phyloP scores from a whole-genome alignment of 2,329 filamentous ascomycete genomes.

The Diaporthe aspalathi region DNA sequence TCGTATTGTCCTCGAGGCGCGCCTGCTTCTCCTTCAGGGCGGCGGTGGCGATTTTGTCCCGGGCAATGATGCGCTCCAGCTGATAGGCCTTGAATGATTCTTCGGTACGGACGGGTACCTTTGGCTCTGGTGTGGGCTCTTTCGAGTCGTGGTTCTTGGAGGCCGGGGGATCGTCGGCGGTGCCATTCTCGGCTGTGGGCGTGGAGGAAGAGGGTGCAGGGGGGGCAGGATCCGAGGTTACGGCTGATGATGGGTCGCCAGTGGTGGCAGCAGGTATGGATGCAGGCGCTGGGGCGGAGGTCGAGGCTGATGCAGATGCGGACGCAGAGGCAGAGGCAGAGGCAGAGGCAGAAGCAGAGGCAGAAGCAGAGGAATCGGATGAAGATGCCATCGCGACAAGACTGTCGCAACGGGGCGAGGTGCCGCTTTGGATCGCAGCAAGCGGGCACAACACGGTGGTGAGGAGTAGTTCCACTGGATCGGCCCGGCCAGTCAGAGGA shows the following conservation, averaged over 20 bases:
- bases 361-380: slow-evolving; percentile 2
- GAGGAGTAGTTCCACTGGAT: background rate
- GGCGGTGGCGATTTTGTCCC: slow-evolving; percentile 65
- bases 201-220: slow-evolving; percentile 48
- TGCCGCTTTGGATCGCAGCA: slow-evolving; percentile 25
- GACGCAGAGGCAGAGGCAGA: slow-evolving; percentile 31
- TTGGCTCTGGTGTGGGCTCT: slow-evolving; percentile 41
- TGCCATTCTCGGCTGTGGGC: slow-evolving; percentile 45
- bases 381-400: slow-evolving; percentile 32
- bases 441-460: background rate
- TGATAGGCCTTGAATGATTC: slow-evolving; percentile 65
- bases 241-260: slow-evolving; percentile 34
- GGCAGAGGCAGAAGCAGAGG: too few species aligned
- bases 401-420: slow-evolving; percentile 37
- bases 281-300: slow-evolving; percentile 20
- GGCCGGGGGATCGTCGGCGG: slow-evolving; percentile 35
- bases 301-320: slow-evolving; percentile 19
- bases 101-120: slow-evolving; percentile 60
- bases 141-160: slow-evolving; percentile 44
- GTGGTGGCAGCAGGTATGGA: slow-evolving; percentile 24
- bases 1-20: slow-evolving; percentile 67
- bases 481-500: background rate
- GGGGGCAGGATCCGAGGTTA: slow-evolving; percentile 23
- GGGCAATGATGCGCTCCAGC: slow-evolving; percentile 65
- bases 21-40: slow-evolving; percentile 63